Conservation (phyloP, 148 eudicot genomes). For the Amaranthus cruentus region DNA sequence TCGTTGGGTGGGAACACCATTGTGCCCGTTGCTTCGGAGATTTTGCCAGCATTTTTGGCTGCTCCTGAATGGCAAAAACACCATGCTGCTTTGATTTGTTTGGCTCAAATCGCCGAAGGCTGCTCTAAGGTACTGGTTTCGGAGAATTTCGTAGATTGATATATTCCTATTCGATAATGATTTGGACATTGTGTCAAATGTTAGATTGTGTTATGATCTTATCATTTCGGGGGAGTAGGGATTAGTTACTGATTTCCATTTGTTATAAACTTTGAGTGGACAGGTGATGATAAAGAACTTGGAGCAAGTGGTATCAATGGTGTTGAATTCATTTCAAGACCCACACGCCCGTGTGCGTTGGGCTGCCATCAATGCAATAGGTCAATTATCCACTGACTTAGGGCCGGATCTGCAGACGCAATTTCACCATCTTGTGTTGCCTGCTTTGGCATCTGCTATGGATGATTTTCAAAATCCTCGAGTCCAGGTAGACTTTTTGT, state of each 20-base stretch:
- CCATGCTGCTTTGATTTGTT: constrained; percentile 39
- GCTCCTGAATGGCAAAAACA: constrained; percentile 42
- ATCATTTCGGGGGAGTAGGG: neutral
- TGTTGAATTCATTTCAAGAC: constrained; percentile 76
- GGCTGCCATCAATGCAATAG: constrained; percentile 98
- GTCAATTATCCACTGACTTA: constrained; percentile 82
- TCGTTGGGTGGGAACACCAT: constrained; percentile 42
- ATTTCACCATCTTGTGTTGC: constrained; percentile 30
- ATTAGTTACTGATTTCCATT: neutral
- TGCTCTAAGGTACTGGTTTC: constrained; percentile 32
- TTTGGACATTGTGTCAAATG: neutral
- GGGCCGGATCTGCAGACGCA: constrained; percentile 93
- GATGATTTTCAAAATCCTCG: constrained; percentile 93
- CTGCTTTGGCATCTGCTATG: constrained; percentile 65
- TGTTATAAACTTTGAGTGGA: constrained; percentile 2
- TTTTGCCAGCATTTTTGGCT: constrained; percentile 34
- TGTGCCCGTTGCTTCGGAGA: constrained; percentile 36
- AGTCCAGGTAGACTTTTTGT: constrained; percentile 57
- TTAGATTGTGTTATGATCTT: neutral
- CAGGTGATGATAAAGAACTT: constrained; percentile 89
- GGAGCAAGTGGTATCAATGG: constrained; percentile 83
- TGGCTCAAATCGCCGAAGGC: constrained; percentile 41
- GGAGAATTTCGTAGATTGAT: neutral
- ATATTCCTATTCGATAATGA: neutral
- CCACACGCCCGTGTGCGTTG: constrained; percentile 93